A percentile compares a stretch with the other conserved stretches of the same genome.
phyloP scores from a whole-genome alignment of 257 asterid genomes.

The Anisodus tanguticus region DNA sequence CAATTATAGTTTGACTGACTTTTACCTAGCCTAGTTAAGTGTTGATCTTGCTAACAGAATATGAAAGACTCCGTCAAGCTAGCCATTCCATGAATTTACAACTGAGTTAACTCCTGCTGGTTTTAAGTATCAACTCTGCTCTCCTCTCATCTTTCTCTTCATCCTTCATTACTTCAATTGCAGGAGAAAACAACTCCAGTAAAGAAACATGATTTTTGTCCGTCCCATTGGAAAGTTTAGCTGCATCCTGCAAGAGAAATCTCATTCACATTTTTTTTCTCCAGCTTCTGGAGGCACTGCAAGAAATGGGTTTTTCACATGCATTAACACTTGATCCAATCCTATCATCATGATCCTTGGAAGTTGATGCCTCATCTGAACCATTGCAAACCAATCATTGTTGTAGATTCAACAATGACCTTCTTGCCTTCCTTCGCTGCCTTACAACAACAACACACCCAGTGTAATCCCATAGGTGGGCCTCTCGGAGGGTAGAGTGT shows the following conservation, averaged over 20 bases:
- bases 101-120: slow-evolving; percentile 81
- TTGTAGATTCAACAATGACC: slow-evolving; percentile 83
- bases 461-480: no score
- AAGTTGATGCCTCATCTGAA: slow-evolving; percentile 51
- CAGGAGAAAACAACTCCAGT: slow-evolving; percentile 81
- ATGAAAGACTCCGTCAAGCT: neutral
- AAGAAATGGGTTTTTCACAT: slow-evolving; percentile 48
- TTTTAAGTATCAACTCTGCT: slow-evolving; percentile 78
- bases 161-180: slow-evolving; percentile 83
- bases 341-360: slow-evolving; percentile 40
- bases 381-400: slow-evolving; percentile 68
- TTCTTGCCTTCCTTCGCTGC: no score
- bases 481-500: no score
- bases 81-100: slow-evolving; percentile 61
- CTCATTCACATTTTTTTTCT: slow-evolving; percentile 46
- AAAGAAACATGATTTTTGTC: slow-evolving; percentile 53
- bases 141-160: slow-evolving; percentile 86
- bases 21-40: neutral
- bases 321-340: no score
- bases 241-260: slow-evolving; percentile 38
- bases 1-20: slow-evolving; percentile 45
- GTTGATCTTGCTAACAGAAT: slow-evolving; percentile 11
- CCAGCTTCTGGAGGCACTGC: slow-evolving; percentile 51
- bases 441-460: no score
- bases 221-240: slow-evolving; percentile 63